Percentiles rank a stretch among this genome's conserved stretches.
These are phyloP conservation scores for Aspergillus biplanus DNA, from an alignment of 495 filamentous ascomycete species.

Conservation along the genomic window DNA sequence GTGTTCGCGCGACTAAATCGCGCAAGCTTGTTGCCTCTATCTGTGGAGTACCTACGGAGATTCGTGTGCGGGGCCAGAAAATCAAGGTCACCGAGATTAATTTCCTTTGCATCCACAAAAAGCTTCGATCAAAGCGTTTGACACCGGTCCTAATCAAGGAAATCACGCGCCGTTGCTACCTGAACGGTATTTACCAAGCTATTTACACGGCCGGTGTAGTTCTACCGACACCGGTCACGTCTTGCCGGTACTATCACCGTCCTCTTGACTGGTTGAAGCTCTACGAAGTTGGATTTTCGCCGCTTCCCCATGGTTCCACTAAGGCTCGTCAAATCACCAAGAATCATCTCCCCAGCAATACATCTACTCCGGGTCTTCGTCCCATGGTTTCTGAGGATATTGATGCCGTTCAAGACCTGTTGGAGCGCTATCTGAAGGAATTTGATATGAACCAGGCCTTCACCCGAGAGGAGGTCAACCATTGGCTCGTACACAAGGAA, in stretches of 20 bases:
- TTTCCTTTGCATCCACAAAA: conserved; percentile 97
- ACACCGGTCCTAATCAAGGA: conserved; percentile 95
- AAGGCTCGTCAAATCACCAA: conserved; percentile 77
- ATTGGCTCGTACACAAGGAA: conserved; percentile 80
- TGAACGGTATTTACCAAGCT: conserved; percentile 83
- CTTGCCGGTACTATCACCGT: conserved; percentile 93
- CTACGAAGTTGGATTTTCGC: conserved; percentile 89
- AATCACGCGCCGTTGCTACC: conserved; percentile 87
- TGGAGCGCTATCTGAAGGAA: conserved; percentile 75
- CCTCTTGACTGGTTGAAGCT: conserved; percentile 93
- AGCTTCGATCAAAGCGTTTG: conserved; percentile 88
- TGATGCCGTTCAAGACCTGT: conserved; percentile 72
- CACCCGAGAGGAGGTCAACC: conserved; percentile 74
- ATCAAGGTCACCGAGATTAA: conserved; percentile 90
- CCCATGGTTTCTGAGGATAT: conserved; percentile 82
- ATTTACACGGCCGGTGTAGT: conserved; percentile 93
- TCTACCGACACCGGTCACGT: conserved; percentile 85
- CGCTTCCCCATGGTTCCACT: conserved; percentile 77
- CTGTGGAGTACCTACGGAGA: conserved; percentile 79
- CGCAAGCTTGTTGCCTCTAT: conserved; percentile 92
- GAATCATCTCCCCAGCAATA: conserved; percentile 74
- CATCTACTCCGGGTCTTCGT: conserved; percentile 72
- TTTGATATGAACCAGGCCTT: conserved; percentile 87
- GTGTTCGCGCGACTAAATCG: conserved; percentile 78
- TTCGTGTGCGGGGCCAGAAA: conserved; percentile 76